Evolutionary conservation across 495 filamentous ascomycete genomes (phyloP).

Genomic region (Gamarada debralockiae): DNA sequence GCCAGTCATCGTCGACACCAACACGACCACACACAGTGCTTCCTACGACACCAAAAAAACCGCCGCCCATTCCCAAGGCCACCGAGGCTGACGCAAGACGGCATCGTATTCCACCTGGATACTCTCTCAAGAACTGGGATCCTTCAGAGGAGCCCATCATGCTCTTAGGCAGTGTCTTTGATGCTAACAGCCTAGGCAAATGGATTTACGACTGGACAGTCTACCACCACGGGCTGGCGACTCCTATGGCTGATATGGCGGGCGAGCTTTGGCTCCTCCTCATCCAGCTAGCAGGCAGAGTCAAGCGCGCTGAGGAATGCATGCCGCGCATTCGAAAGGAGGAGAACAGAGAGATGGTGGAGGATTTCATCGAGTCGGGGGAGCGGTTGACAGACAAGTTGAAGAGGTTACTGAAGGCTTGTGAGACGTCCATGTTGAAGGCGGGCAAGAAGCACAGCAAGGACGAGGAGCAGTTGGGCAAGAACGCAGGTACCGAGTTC

Average conservation of each 20-base stretch:
- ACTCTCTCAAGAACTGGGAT: conserved; percentile 98
- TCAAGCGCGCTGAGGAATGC: conserved; percentile 86
- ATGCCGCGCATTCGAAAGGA: conserved; percentile 64
- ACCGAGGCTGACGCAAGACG: conserved; percentile 80
- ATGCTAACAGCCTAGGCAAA: conserved; percentile 94
- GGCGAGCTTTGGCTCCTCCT: conserved; percentile 94
- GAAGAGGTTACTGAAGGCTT: conserved; percentile 80
- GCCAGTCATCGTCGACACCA: conserved; percentile 30
- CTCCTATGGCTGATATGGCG: conserved; percentile 87
- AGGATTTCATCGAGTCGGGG: conserved; percentile 89
- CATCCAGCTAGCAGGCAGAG: conserved; percentile 93
- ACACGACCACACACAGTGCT: conserved; percentile 37
- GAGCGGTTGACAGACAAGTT: conserved; percentile 85
- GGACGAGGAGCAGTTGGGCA: conserved; percentile 74
- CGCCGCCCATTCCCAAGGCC: conserved; percentile 54
- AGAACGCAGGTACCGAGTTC: conserved; percentile 92
- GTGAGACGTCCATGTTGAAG: conserved; percentile 83
- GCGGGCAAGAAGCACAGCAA: conserved; percentile 54
- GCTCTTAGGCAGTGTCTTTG: conserved; percentile 92
- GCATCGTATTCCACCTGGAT: conserved; percentile 83
- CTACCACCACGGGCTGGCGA: conserved; percentile 79
- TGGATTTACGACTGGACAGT: conserved; percentile 99
- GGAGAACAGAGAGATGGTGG: conserved; percentile 75
- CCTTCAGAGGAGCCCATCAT: conserved; percentile 87
- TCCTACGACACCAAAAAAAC: conserved; percentile 35